Evolutionary conservation across 192 early-diverging fungal species (phyloP), one percentile per base, ranked within the genome.

Genomic region (Gaertneriomyces sp.): DNA sequence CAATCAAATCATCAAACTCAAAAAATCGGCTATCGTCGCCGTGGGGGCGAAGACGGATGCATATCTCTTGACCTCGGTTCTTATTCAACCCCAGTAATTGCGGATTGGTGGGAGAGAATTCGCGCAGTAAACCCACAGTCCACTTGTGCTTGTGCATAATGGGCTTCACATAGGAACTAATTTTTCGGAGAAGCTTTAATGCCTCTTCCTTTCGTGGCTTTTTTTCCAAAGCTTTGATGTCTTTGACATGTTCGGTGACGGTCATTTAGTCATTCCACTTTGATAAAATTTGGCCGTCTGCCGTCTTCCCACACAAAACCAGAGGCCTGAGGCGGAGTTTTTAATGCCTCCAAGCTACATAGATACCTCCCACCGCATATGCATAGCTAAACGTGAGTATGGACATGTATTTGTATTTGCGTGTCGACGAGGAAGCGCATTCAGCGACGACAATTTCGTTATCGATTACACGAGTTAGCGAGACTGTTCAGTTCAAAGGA

Each of bases 121-220:
- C 90, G 11, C 68, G 64, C 38, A 90, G 65, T 0, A 71, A 50
- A 12, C 53, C 60, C 6, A 87, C 83, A 6, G 74, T 72, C 88
- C 87, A 90, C 42, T 65, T 63, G 16, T 71, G 81, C 10, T 80
- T 86, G 33, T 75, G 79, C 87, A 91, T 89, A 60, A 91, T 82
- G 7, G 88, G 90, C 20, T 79, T 76, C 20, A 89, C 88, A 72
- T 87, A 67, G 47, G 39, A 8, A 33, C 16, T 25, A 3, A 52
- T 42, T 33, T 33, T 33, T 33, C 25, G 25, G 19, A 75, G 64
- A 11, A 72, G 19, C 25, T 47, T 33, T 64, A 75, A 47, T 8
- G 74, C 74, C 40, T 68, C 74, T 16, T 62, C 60, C 33, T 60
- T 33, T 43, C 41, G 33, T 11, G 20, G 38, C 12, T 42, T 8